phyloP scores from a whole-genome alignment of 2,329 filamentous ascomycete species.

The Cylindrodendrum hubeiense region DNA sequence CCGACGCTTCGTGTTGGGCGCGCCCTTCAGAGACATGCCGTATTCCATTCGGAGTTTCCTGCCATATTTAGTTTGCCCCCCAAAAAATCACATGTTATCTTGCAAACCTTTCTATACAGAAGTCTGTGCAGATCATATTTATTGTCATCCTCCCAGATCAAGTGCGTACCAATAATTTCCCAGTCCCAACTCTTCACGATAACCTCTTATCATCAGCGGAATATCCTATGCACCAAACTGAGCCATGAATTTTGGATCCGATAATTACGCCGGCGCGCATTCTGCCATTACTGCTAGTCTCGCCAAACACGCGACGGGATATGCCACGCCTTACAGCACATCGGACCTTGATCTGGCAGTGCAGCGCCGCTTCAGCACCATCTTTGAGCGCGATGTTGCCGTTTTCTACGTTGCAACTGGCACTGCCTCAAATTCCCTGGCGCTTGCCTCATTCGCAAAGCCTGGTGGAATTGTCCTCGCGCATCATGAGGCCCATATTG shows the following conservation, averaged over 20 bases:
- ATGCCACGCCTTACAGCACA: neutral
- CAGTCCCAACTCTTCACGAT: neutral
- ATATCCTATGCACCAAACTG: neutral
- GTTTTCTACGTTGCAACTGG: constrained; percentile 13
- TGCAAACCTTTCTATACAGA: too few species aligned
- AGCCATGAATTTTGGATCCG: constrained; percentile 10
- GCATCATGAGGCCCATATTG: constrained; percentile 2
- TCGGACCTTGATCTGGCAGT: constrained; percentile 5
- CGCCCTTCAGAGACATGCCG: too few species aligned
- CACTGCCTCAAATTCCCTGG: constrained; percentile 9
- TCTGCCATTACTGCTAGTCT: constrained; percentile 5
- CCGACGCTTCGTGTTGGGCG: too few species aligned
- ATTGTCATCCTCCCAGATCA: too few species aligned
- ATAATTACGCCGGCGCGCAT: constrained; percentile 14
- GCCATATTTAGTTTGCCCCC: neutral
- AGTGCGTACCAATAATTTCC: too few species aligned
- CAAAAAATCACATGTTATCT: too few species aligned
- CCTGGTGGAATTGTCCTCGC: constrained; percentile 9
- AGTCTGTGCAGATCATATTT: too few species aligned
- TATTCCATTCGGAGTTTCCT: constrained; percentile 6
- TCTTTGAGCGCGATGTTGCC: constrained; percentile 8
- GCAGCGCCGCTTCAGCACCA: constrained; percentile 1
- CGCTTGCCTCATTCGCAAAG: constrained; percentile 3
- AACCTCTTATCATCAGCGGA: neutral
- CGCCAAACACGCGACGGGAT: constrained; percentile 4